Base-by-base conservation (phyloP, 2,329 filamentous ascomycete species). In the Chaetomiaceae sp. region DNA sequence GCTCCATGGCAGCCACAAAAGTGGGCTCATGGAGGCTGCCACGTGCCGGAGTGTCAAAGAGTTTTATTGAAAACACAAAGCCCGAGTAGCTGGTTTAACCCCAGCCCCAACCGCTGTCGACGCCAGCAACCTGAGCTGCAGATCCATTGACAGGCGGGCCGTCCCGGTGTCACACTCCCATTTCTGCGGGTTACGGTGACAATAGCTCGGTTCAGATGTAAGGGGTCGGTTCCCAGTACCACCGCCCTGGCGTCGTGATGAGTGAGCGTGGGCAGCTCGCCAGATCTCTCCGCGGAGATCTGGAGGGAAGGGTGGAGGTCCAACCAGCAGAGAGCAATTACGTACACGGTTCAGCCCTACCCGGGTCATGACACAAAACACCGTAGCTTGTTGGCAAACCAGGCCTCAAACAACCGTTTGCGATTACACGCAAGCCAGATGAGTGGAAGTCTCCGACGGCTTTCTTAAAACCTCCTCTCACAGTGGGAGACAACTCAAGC, bases 341-440 rank as follows among this genome's bases (percentile, higher is more conserved):
- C 48, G 40, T 44, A 44, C 48, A 30, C 5, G 21, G 32, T 25
- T 18, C 30, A 41, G 37, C 46, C 48, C 33, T 51, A 44, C 23
- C n/a, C 37, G 18, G 37, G 30, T 2, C 23, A 30, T 20, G 23
- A 23, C 14, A 40, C 20, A 32, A 47, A 29, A 29, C 23, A n/a
- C 33, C 32, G 21, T 23, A 29, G n/a, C 32, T 47, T 11, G 21
- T 47, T 37, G 30, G 7, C 32, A 23, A 16, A 23, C 25, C 45
- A 4, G 9, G 13, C n/a, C 38, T n/a, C 5, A 18, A 41, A 8
- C 13, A 18, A 6, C 11, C 23, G 29, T n/a, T 21, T 8, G 5
- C n/a, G n/a, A n/a, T n/a, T 40, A 13, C 10, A 40, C 18, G 38
- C 23, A 41, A 2, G 14, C 2, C 1, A 29, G 38, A 14, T 21